phyloP scores from a whole-genome alignment of 78 protist genomes.

The Dictyostelium capitatum region DNA sequence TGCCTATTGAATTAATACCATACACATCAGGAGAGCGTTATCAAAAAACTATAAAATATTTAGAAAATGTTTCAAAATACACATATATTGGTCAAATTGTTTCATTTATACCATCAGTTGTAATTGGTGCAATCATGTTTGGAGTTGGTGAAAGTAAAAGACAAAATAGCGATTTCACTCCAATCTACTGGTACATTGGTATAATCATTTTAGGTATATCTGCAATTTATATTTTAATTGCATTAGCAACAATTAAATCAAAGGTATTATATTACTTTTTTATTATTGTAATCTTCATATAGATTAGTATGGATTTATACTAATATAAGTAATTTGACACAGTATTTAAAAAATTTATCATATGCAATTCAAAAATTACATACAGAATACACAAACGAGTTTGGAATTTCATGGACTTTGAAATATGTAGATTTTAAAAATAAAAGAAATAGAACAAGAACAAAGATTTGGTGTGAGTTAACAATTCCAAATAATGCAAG shows the following conservation, averaged over 20 bases:
- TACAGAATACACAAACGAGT: constrained; percentile 27
- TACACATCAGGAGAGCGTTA: constrained; percentile 29
- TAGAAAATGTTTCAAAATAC: constrained; percentile 25
- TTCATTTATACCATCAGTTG: constrained; percentile 36
- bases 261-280: background rate
- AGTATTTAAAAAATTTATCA: constrained; percentile 60
- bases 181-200: constrained; percentile 81
- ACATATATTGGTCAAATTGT: constrained; percentile 53
- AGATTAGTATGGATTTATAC: background rate
- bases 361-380: constrained; percentile 25
- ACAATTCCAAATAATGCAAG: constrained; percentile 21
- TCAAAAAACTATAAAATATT: constrained; percentile 26
- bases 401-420: constrained; percentile 42
- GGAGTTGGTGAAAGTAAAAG: constrained; percentile 66
- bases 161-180: constrained; percentile 26
- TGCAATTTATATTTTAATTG: constrained; percentile 18
- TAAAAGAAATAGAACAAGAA: constrained; percentile 41
- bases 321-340: background rate
- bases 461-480: constrained; percentile 73
- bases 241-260: constrained; percentile 39
- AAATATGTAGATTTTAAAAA: constrained; percentile 66
- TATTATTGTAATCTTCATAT: background rate
- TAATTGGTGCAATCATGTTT: constrained; percentile 49
- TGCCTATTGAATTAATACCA: constrained; percentile 45
- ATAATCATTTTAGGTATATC: constrained; percentile 50